Evolutionary conservation across 1,284 basidiomycete genomes (phyloP), one percentile per base, ranked within the genome.

Genomic region (Tetrapyrgos nigripes): DNA sequence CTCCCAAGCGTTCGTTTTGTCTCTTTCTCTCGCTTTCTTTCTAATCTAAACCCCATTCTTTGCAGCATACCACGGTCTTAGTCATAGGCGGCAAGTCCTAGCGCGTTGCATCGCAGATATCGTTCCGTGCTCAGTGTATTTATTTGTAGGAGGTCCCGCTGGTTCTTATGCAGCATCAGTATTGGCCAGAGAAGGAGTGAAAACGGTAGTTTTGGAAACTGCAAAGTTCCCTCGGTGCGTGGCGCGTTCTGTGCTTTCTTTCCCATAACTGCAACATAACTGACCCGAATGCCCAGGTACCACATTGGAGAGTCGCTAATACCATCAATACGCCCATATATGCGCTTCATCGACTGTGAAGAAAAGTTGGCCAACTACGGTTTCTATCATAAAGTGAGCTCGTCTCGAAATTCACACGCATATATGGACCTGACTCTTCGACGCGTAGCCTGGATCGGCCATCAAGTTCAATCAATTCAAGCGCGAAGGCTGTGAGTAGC

Each of bases 151-250:
- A 44, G 91, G 91, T 23, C 90, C 90, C 9, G 86, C 83, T n/a
- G 90, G 90, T 31, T 85, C 83, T 58, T 92, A 90, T 66, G 79
- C 88, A 35, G 89, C 89, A 1, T 77, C 86, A 17, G 85, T 80
- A 40, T 81, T 92, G 10, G 86, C 87, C 4, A 75, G 86, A 40
- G 91, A 92, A 73, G 90, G 91, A 3, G 68, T 89, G 44, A 75
- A 86, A 50, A 89, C 90, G 57, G 85, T 85, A 24, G 66, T 92
- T 24, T 75, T 91, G 33, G 90, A 92, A 72, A 79, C 84, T 17
- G 78, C 83, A 19, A 83, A 85, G 64, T 92, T 91, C 68, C 91
- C 91, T 43, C 79, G 89, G 86, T 79, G 50, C 24, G 60, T 66
- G 14, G 24, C 43, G 26, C 8, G 23, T n/a, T 17, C 6, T 55